Base-by-base conservation (phyloP, 2,329 filamentous ascomycete species). In the Botrytis tulipae region DNA sequence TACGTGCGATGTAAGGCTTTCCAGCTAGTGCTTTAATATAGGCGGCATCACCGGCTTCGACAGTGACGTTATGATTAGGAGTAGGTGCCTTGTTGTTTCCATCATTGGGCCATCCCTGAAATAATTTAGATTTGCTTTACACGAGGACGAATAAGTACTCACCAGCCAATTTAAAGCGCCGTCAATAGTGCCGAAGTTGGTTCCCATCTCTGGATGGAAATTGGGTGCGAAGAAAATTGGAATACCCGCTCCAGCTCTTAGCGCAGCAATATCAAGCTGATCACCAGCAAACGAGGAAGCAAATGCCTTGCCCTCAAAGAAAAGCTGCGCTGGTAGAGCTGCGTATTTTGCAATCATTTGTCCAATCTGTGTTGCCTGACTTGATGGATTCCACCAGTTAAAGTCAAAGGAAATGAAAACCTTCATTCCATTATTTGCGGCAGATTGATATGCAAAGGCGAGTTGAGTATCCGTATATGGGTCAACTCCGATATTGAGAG, bases 201-300 rank as follows among this genome's bases (percentile, higher is more conserved):
- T 63, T 63, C 66, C 71, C 40, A 76, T 73, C 7, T 73, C 73
- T 4, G 77, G 76, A 66, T 77, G 76, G 57, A 78, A 77, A 59
- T 78, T 78, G 2, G 77, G 77, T 16, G 76, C 77, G 62, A 74
- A 78, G 62, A 77, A 78, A 25, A 78, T 74, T 9, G 65, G 76
- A 35, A 75, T 72, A 1, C 77, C 78, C 25, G 78, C 79, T 22
- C 72, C 73, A 46, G 75, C 54, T 73, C 83, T 83, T 76, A 87
- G 84, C 0, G 76, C 75, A n/a, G 81, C 78, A 61, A 83, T 82
- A 61, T 76, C 77, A 1, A 82, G 75, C 0, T 85, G 85, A 78
- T 87, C 85, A 71, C 87, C 87, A 2, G 85, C 86, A n/a, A 84
- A 86, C 8, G 86, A 86, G 25, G 87, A 80, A 1, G 85, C 83